Base-by-base conservation (phyloP, 2,329 filamentous ascomycete genomes). In the Herpomyces periplanetae region DNA sequence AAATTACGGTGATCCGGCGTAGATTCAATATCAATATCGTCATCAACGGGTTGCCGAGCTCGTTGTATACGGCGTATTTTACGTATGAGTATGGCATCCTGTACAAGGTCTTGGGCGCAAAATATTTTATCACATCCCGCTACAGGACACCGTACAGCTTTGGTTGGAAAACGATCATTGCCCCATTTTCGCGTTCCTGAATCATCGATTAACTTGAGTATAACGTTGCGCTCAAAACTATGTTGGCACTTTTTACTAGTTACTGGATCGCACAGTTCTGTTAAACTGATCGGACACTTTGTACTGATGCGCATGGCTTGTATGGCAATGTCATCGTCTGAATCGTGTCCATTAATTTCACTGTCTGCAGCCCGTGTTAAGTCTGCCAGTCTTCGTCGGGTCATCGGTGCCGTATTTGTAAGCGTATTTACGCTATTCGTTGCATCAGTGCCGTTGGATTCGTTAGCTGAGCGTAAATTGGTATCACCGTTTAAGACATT, bases 241-340 rank as follows among this genome's bases (percentile, higher is more conserved):
- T 73, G 64, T 21, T 51, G 55, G 40, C 64, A 73, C 26, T 51
- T 50, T 7, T 32, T 39, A 28, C 52, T 64, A 21, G 51, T 63
- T 29, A 52, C 55, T 0, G 64, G 64, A 20, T 66, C 47, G 16
- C 42, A 39, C 40, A 68, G 57, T 17, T 49, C 41, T 19, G 43
- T 42, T 26, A 69, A 40, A 0, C 61, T 62, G 9, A 73, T 34
- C 0, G 62, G 61, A 29, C 64, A 73, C 28, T 52, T 58, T 13
- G 60, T 50, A 33, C 52, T 61, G 20, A 57, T 44, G 3, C 47
- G 49, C 25, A 57, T 54, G 18, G 51, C 44, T 11, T 51, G 47
- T 12, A 73, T 48, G 2, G 59, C 48, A 10, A 73, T 43, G 16
- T 73, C 64, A 9, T 64, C 58, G 21, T 62, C 58, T 8, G 47